A percentile compares a stretch with the other conserved stretches of the same genome.
Conservation (phyloP, 768 basidiomycete genomes). For the Rhizopogon roseolus region DNA sequence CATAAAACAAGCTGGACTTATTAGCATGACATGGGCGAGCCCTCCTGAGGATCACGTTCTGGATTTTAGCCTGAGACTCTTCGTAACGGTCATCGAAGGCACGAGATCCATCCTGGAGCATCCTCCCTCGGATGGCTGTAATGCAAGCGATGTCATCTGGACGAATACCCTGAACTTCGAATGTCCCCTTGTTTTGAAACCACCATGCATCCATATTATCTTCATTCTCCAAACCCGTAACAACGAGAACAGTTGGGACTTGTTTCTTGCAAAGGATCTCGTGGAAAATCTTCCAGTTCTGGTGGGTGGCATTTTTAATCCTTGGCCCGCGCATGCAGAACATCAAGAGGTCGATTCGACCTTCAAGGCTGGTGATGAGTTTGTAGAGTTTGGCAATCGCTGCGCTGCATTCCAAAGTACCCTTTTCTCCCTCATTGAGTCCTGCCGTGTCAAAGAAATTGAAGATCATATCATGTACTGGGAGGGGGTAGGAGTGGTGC, state of each 20-base stretch:
- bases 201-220: background rate
- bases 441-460: conserved; percentile 5
- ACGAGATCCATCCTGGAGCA: too few relatives aligned
- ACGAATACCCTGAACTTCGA: conserved; percentile 19
- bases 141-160: too few relatives aligned
- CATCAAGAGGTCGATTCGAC: conserved; percentile 29
- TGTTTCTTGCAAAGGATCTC: conserved; percentile 26
- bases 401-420: conserved; percentile 1
- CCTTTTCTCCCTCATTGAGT: conserved; percentile 8
- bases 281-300: conserved; percentile 17
- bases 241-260: conserved; percentile 26
- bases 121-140: too few relatives aligned
- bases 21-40: too few relatives aligned
- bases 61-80: too few relatives aligned
- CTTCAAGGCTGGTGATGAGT: conserved; percentile 20
- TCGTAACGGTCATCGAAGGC: too few relatives aligned
- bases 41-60: too few relatives aligned
- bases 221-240: conserved; percentile 27
- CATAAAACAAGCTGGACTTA: too few relatives aligned
- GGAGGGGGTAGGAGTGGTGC: background rate
- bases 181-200: conserved; percentile 22
- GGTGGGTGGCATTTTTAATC: conserved; percentile 4
- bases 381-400: conserved; percentile 11
- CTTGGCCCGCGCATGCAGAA: conserved; percentile 27
- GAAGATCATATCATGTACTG: background rate